Conservation (phyloP, 257 asterid genomes). For the Solanum ossicruentum region DNA sequence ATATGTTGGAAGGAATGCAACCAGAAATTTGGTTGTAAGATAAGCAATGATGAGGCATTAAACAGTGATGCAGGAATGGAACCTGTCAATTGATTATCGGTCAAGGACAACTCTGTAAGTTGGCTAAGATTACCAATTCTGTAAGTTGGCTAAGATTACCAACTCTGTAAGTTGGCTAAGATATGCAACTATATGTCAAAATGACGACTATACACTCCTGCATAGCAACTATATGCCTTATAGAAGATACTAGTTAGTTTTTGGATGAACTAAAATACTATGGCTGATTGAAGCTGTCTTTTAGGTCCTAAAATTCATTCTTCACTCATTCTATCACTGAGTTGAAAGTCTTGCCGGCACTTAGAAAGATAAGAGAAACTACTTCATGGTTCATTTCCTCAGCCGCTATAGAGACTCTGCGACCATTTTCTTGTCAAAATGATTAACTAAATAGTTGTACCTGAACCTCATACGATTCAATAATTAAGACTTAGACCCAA, state of each 20-base stretch:
- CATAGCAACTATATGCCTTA: background rate
- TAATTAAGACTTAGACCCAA: too few relatives aligned
- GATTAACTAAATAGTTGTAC: background rate
- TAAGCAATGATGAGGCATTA: too few relatives aligned
- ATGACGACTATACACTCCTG: background rate
- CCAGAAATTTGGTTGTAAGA: too few relatives aligned
- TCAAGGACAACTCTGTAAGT: too few relatives aligned
- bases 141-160: too few relatives aligned
- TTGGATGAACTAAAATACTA: background rate
- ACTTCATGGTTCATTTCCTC: background rate
- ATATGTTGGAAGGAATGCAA: too few relatives aligned
- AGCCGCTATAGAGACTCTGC: background rate
- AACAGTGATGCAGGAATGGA: too few relatives aligned
- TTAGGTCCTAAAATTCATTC: background rate
- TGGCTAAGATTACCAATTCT: too few relatives aligned
- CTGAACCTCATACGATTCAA: too few relatives aligned
- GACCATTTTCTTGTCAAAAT: background rate
- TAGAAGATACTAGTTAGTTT: background rate
- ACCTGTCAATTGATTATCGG: too few relatives aligned
- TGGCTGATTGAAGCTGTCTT: background rate
- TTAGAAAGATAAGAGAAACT: background rate
- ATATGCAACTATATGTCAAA: background rate
- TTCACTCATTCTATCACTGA: background rate
- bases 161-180: too few relatives aligned
- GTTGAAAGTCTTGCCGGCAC: background rate